Percentiles rank a stretch among this genome's conserved stretches.
These are phyloP conservation scores for Centaurea solstitialis DNA, from an alignment of 129 eudicot genomes.

Conservation along the genomic window DNA sequence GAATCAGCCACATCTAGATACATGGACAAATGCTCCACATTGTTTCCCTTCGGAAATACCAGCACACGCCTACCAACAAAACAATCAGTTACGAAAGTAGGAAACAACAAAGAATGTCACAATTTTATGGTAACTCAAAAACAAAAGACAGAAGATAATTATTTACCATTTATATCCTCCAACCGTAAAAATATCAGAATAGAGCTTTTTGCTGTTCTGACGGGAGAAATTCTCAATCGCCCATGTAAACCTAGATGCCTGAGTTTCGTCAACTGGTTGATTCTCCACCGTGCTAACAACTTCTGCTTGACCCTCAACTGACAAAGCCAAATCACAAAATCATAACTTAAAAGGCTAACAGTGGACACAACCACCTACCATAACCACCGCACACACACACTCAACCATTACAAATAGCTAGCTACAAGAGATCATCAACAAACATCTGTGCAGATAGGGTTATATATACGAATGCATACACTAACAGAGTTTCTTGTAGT, in stretches of 20 bases:
- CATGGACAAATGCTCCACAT: constrained; percentile 87
- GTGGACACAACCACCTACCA: background rate
- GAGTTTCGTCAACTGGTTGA: constrained; percentile 79
- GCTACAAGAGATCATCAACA: background rate
- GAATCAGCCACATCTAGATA: constrained; percentile 93
- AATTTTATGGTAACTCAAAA: background rate
- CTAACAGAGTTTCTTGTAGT: background rate
- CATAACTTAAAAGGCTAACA: background rate
- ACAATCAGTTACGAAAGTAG: constrained; percentile 16
- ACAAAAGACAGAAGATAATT: background rate
- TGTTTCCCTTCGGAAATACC: constrained; percentile 91
- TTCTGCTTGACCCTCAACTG: constrained; percentile 57
- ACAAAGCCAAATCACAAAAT: constrained; percentile 16
- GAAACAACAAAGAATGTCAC: background rate
- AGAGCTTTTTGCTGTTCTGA: constrained; percentile 65
- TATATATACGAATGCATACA: constrained; percentile 10
- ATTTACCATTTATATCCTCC: constrained; percentile 88
- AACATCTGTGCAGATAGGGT: background rate
- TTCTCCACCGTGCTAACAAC: constrained; percentile 58
- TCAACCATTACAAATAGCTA: background rate
- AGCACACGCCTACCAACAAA: constrained; percentile 78
- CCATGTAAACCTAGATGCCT: constrained; percentile 80
- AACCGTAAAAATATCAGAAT: constrained; percentile 73
- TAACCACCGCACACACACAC: constrained; percentile 6
- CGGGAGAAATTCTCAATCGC: constrained; percentile 70